These are phyloP conservation scores for Barnettozyma hawaiiensis DNA, from an alignment of 1,139 yeast species.

Conservation along the genomic window DNA sequence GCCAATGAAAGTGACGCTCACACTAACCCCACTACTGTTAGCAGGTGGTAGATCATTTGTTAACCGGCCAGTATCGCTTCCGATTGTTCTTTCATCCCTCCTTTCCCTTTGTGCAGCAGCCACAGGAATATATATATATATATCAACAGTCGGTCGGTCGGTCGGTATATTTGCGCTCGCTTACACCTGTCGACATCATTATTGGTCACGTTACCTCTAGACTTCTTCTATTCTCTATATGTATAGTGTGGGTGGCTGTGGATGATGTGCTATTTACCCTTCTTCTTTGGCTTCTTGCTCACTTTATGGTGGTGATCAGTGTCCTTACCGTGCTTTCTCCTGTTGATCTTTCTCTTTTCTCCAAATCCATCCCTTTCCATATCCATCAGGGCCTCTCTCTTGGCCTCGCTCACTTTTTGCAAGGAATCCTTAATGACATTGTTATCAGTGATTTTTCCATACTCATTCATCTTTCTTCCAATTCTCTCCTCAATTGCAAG, in stretches of 20 bases:
- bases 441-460: slow-evolving; percentile 67
- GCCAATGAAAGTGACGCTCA: neutral
- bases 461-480: slow-evolving; percentile 67
- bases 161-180: too few relatives aligned
- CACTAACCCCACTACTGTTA: slow-evolving; percentile 1
- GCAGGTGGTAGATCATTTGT: too few relatives aligned
- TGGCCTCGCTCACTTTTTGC: slow-evolving; percentile 69
- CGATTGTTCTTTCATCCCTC: too few relatives aligned
- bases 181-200: too few relatives aligned
- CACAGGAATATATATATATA: too few relatives aligned
- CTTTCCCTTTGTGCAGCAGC: too few relatives aligned
- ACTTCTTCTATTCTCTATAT: too few relatives aligned
- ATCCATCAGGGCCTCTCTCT: slow-evolving; percentile 84
- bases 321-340: slow-evolving; percentile 35
- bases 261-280: neutral
- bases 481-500: slow-evolving; percentile 84
- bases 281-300: slow-evolving; percentile 8
- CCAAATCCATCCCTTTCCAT: slow-evolving; percentile 92
- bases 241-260: neutral
- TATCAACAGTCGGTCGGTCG: too few relatives aligned
- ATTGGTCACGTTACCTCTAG: too few relatives aligned
- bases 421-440: slow-evolving; percentile 67
- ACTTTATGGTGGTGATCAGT: neutral
- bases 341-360: slow-evolving; percentile 55
- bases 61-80: too few relatives aligned